Percentiles rank a stretch among this genome's conserved stretches.
phyloP scores from a whole-genome alignment of 352 stramenopile genomes.

The Discostella stelligera region DNA sequence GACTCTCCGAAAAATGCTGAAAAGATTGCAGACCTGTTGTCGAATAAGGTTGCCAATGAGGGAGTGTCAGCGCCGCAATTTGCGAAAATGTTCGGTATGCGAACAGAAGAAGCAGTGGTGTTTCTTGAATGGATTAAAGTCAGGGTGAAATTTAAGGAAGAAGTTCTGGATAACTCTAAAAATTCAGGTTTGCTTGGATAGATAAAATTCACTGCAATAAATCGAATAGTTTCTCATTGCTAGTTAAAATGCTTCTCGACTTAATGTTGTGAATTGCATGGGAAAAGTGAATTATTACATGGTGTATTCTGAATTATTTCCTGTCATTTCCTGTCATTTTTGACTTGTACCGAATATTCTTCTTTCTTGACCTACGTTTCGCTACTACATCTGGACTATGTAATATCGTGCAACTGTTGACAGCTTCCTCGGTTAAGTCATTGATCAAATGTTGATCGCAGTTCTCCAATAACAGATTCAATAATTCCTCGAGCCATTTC shows the following conservation, averaged over 20 bases:
- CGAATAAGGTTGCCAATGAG: conserved; percentile 39
- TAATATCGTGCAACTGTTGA: conserved; percentile 35
- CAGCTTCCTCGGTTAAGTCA: conserved; percentile 26
- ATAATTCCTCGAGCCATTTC: conserved; percentile 47
- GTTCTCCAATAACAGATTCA: conserved; percentile 3
- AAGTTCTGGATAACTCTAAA: conserved; percentile 64
- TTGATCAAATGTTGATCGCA: background rate
- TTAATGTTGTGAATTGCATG: too few relatives aligned
- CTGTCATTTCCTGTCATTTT: background rate
- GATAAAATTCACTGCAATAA: background rate
- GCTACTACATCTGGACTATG: conserved; percentile 39
- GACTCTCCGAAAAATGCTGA: conserved; percentile 49
- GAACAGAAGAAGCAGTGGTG: conserved; percentile 63
- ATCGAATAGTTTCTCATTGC: too few relatives aligned
- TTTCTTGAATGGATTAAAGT: conserved; percentile 79
- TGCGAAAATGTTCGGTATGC: conserved; percentile 66
- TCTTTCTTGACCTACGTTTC: conserved; percentile 36
- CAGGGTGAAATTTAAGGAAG: conserved; percentile 71
- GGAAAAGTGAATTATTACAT: background rate
- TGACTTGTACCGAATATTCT: conserved; percentile 16
- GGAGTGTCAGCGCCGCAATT: conserved; percentile 59
- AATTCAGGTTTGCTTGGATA: conserved; percentile 45
- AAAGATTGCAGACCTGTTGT: conserved; percentile 61
- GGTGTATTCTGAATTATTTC: background rate
- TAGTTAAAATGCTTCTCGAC: too few relatives aligned